These are phyloP conservation scores for Rhinocladiella mackenziei DNA, from an alignment of 2,329 filamentous ascomycete species.

Conservation along the genomic window DNA sequence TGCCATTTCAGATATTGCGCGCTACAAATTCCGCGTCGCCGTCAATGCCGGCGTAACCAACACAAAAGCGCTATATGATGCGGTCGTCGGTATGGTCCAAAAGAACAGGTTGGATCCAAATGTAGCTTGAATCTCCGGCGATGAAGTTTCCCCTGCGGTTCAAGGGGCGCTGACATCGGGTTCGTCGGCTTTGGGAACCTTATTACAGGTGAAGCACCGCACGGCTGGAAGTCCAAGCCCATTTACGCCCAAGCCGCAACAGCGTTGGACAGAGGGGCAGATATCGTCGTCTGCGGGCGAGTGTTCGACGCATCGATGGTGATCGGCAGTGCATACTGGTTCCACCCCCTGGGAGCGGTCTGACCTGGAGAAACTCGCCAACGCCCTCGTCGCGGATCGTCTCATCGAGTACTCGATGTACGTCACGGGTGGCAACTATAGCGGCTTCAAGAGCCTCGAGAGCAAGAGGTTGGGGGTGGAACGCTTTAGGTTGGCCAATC, in stretches of 20 bases:
- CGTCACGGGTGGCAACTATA: slow-evolving; percentile 52
- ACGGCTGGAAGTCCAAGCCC: slow-evolving; percentile 27
- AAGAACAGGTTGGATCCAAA: too few relatives aligned
- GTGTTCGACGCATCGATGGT: slow-evolving; percentile 41
- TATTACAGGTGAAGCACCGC: slow-evolving; percentile 33
- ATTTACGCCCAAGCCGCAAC: slow-evolving; percentile 31
- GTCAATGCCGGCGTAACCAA: slow-evolving; percentile 44
- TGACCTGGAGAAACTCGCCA: too few relatives aligned
- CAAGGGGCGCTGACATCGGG: too few relatives aligned
- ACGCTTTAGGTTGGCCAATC: slow-evolving; percentile 31
- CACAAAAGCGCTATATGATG: slow-evolving; percentile 38
- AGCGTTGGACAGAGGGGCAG: slow-evolving; percentile 35
- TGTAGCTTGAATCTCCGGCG: too few relatives aligned
- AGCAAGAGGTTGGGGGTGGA: slow-evolving; percentile 26
- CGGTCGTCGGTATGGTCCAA: slow-evolving; percentile 36
- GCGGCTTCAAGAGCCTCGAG: slow-evolving; percentile 47
- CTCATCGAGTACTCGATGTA: slow-evolving; percentile 54
- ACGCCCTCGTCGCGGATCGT: too few relatives aligned
- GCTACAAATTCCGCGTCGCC: slow-evolving; percentile 37
- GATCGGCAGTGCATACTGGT: slow-evolving; percentile 52
- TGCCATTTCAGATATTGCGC: slow-evolving; percentile 38
- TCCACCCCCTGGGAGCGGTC: too few relatives aligned
- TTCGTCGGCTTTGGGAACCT: too few relatives aligned
- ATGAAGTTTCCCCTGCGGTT: too few relatives aligned
- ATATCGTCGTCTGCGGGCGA: slow-evolving; percentile 42